Conservation (phyloP, 2,329 filamentous ascomycete genomes). For the Salinomyces thailandicus region DNA sequence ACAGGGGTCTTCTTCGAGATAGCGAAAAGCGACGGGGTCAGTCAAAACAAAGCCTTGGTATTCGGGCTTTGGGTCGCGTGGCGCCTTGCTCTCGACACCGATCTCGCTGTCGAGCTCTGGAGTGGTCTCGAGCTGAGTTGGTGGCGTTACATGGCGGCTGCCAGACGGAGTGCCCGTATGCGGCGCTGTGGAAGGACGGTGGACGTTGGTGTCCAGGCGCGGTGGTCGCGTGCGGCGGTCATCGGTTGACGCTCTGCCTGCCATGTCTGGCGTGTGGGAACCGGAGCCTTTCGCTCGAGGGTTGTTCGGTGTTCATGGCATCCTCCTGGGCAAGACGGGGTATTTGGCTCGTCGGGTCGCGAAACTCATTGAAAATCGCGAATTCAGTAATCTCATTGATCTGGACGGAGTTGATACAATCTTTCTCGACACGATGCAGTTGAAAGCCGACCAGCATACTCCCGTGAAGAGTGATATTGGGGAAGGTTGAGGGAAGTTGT, state of each 20-base stretch:
- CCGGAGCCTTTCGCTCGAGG: neutral
- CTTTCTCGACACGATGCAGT: no score
- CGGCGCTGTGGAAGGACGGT: constrained; percentile 12
- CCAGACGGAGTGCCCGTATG: constrained; percentile 5
- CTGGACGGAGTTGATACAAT: no score
- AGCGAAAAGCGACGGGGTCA: constrained; percentile 57
- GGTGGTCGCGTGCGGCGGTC: constrained; percentile 8
- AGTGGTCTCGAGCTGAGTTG: constrained; percentile 3
- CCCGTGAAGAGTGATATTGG: no score
- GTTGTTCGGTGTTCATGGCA: neutral
- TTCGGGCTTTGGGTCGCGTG: constrained; percentile 17
- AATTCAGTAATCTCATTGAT: no score
- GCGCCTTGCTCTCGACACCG: neutral
- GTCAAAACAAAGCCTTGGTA: constrained; percentile 54
- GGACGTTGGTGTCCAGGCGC: constrained; percentile 4
- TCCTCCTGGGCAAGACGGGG: no score
- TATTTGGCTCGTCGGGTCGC: no score
- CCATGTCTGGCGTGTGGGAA: constrained; percentile 4
- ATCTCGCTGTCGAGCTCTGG: constrained; percentile 1
- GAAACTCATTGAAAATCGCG: no score
- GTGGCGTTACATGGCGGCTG: neutral
- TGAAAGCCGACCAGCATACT: no score
- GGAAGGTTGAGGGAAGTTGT: no score
- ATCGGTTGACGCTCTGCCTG: constrained; percentile 8
- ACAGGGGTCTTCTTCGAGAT: constrained; percentile 73